These are phyloP conservation scores for Xylaria hypoxylon DNA, from an alignment of 2,329 filamentous ascomycete genomes.

Conservation along the genomic window DNA sequence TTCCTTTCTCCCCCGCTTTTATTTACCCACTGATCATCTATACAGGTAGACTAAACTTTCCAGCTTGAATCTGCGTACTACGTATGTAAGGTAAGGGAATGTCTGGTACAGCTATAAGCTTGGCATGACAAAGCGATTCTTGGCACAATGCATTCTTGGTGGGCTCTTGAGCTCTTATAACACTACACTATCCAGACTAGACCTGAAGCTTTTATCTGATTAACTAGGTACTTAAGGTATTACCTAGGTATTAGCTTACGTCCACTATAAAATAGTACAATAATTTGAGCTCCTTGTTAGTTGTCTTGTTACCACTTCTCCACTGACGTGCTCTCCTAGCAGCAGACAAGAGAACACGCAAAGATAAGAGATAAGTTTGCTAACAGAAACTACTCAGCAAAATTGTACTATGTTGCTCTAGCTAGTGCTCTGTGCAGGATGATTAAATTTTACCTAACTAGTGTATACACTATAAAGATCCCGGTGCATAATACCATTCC, in stretches of 20 bases:
- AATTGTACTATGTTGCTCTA: too few relatives aligned
- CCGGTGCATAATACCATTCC: too few relatives aligned
- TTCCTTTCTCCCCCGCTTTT: too few relatives aligned
- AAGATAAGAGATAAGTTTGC: neutral
- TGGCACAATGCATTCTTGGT: too few relatives aligned
- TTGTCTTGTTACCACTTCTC: neutral
- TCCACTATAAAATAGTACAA: neutral
- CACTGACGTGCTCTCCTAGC: neutral
- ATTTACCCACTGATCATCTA: too few relatives aligned
- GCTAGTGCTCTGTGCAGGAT: too few relatives aligned
- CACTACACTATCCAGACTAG: too few relatives aligned
- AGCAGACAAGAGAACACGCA: neutral
- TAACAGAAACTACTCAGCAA: neutral
- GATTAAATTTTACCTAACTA: neutral
- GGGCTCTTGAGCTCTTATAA: neutral
- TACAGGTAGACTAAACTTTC: too few relatives aligned
- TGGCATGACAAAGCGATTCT: neutral
- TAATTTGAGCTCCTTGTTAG: neutral
- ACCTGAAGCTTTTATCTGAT: neutral
- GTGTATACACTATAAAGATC: neutral
- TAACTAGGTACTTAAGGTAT: neutral
- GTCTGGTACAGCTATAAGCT: conserved; percentile 3
- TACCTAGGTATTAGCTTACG: neutral
- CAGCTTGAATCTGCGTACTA: neutral
- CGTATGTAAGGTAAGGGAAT: neutral